A percentile compares a stretch with the other conserved stretches of the same genome.
These are phyloP conservation scores for Candida palmyrensis DNA, from an alignment of 805 yeast species.

Conservation along the genomic window DNA sequence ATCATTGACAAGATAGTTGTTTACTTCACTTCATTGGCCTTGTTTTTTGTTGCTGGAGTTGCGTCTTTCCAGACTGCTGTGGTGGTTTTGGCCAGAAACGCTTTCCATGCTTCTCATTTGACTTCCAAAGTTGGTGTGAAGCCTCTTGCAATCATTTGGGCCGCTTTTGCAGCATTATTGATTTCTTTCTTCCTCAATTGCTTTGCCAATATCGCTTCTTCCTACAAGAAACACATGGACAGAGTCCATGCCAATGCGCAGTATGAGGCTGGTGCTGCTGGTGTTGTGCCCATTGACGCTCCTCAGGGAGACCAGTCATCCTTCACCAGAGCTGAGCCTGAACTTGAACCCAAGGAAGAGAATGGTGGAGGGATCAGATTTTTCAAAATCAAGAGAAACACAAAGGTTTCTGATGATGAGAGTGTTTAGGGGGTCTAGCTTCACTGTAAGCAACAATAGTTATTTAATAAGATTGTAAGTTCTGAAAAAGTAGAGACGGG, in stretches of 20 bases:
- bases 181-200: conserved; percentile 49
- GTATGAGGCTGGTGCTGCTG: conserved; percentile 16
- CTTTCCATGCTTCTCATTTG: conserved; percentile 48
- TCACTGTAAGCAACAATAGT: too few relatives aligned
- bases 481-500: too few relatives aligned
- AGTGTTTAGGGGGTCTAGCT: conserved; percentile 27
- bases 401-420: conserved; percentile 38
- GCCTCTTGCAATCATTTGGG: conserved; percentile 65
- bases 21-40: conserved; percentile 46
- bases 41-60: conserved; percentile 54
- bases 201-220: conserved; percentile 42
- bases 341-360: conserved; percentile 19
- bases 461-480: too few relatives aligned
- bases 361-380: conserved; percentile 65
- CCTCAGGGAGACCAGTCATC: conserved; percentile 35
- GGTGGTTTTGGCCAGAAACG: conserved; percentile 66
- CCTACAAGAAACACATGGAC: conserved; percentile 48
- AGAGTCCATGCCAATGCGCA: conserved; percentile 27
- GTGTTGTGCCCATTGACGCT: conserved; percentile 18
- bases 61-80: conserved; percentile 74
- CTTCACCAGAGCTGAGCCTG: conserved; percentile 35
- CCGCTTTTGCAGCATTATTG: conserved; percentile 51
- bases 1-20: conserved; percentile 51
- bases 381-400: conserved; percentile 61
- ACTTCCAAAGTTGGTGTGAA: conserved; percentile 50